Evolutionary conservation across 768 basidiomycete species (phyloP).

Genomic region (Boletus pseudopeckii): DNA sequence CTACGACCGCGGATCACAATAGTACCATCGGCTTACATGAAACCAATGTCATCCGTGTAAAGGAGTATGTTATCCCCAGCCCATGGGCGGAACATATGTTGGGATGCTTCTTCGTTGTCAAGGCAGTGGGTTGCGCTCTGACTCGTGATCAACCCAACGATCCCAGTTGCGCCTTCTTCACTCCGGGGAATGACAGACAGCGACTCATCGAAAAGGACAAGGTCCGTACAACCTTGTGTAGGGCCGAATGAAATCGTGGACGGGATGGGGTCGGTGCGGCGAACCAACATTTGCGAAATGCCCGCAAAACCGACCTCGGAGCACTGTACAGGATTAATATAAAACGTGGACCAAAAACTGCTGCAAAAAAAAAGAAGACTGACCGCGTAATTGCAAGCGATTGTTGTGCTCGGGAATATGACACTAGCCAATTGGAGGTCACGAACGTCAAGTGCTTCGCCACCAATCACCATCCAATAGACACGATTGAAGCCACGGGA

Average conservation of each 20-base stretch:
- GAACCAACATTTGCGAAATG: conserved; percentile 13
- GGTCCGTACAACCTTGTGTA: conserved; percentile 7
- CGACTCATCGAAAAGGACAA: conserved; percentile 15
- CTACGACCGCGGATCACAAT: conserved; percentile 12
- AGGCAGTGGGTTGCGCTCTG: conserved; percentile 12
- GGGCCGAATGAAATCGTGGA: conserved; percentile 10
- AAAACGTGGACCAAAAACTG: not conserved
- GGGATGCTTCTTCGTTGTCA: conserved; percentile 12
- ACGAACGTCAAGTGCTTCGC: conserved; percentile 7
- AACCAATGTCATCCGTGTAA: conserved; percentile 15
- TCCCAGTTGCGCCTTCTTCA: conserved; percentile 5
- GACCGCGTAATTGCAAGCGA: conserved; percentile 16
- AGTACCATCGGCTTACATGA: conserved; percentile 17
- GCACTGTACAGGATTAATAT: conserved; percentile 1
- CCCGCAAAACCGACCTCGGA: conserved; percentile 16
- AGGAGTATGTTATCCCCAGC: conserved; percentile 10
- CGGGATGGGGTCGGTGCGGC: conserved; percentile 10
- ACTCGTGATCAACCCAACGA: conserved; percentile 9
- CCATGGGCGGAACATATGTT: conserved; percentile 16
- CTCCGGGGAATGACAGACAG: conserved; percentile 6
- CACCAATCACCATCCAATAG: conserved; percentile 17
- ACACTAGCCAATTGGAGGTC: conserved; percentile 11
- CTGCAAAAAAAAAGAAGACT: not conserved
- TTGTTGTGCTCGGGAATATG: conserved; percentile 12
- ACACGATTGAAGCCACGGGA: conserved; percentile 17